Conservation (phyloP, 2,329 filamentous ascomycete genomes). For the Mycosphaerella sp. region DNA sequence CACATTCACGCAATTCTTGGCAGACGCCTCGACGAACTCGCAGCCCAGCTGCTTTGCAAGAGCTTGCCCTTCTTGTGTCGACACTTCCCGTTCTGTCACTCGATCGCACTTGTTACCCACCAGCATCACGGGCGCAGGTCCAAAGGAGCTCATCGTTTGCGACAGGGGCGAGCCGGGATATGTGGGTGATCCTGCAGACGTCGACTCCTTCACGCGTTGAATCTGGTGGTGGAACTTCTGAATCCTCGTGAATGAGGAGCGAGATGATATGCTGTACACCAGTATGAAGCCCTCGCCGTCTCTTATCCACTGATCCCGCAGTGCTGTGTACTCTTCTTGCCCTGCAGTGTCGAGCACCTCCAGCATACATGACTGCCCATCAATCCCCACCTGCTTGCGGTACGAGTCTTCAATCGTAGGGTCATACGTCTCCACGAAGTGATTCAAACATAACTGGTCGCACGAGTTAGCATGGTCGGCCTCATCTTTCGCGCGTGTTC, state of each 20-base stretch:
- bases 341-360: constrained; percentile 96
- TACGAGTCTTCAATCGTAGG: constrained; percentile 64
- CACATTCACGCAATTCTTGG: constrained; percentile 97
- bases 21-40: constrained; percentile 94
- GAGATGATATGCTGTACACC: constrained; percentile 97
- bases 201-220: constrained; percentile 91
- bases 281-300: constrained; percentile 96
- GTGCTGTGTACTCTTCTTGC: constrained; percentile 95
- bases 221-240: constrained; percentile 96
- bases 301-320: constrained; percentile 96
- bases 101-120: constrained; percentile 98
- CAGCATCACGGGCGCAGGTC: constrained; percentile 88
- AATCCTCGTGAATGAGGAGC: constrained; percentile 90
- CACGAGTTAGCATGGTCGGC: constrained; percentile 10
- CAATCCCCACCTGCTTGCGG: constrained; percentile 72
- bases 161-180: constrained; percentile 69
- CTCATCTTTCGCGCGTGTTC: background rate
- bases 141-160: constrained; percentile 50
- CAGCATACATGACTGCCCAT: constrained; percentile 91
- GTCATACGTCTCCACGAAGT: constrained; percentile 90
- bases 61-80: constrained; percentile 89
- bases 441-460: constrained; percentile 79
- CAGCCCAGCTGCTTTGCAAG: constrained; percentile 87
- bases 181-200: constrained; percentile 62
- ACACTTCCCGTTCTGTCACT: constrained; percentile 91